phyloP scores from a whole-genome alignment of 768 basidiomycete species.

The Mycena crocata region DNA sequence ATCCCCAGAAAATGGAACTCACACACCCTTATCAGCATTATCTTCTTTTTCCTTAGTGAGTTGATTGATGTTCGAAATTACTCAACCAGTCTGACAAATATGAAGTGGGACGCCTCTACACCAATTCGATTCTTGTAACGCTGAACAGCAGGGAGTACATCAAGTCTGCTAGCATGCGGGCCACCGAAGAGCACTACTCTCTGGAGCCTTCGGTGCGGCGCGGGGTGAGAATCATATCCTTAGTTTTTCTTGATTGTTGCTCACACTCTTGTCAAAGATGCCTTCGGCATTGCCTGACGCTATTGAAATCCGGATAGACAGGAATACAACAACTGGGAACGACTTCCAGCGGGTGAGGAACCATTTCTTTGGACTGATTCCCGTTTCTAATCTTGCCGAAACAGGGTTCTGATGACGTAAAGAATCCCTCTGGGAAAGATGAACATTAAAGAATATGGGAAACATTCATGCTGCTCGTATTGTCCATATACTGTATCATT shows the following conservation, averaged over 20 bases:
- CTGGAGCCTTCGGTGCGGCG: slow-evolving; percentile 20
- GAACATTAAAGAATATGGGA: too few species aligned
- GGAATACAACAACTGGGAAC: slow-evolving; percentile 28
- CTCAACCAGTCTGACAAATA: neutral
- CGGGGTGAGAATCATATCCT: neutral
- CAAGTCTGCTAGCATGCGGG: slow-evolving; percentile 7
- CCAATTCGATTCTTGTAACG: slow-evolving; percentile 31
- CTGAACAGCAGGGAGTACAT: slow-evolving; percentile 33
- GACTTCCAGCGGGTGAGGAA: slow-evolving; percentile 14
- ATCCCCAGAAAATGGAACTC: neutral
- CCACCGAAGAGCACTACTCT: slow-evolving; percentile 24
- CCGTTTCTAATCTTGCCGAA: neutral
- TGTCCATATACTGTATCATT: too few species aligned
- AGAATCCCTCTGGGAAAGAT: neutral
- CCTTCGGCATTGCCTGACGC: neutral
- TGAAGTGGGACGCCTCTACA: slow-evolving; percentile 27
- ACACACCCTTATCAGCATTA: neutral
- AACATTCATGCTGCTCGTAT: too few species aligned
- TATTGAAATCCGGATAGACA: slow-evolving; percentile 30
- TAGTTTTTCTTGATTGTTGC: neutral
- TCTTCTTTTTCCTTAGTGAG: neutral
- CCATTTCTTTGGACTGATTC: neutral
- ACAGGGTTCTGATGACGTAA: neutral
- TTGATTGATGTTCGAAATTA: too few species aligned
- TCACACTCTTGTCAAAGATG: neutral